phyloP scores from a whole-genome alignment of 148 eudicot species.

The Salicornia ramosissima region DNA sequence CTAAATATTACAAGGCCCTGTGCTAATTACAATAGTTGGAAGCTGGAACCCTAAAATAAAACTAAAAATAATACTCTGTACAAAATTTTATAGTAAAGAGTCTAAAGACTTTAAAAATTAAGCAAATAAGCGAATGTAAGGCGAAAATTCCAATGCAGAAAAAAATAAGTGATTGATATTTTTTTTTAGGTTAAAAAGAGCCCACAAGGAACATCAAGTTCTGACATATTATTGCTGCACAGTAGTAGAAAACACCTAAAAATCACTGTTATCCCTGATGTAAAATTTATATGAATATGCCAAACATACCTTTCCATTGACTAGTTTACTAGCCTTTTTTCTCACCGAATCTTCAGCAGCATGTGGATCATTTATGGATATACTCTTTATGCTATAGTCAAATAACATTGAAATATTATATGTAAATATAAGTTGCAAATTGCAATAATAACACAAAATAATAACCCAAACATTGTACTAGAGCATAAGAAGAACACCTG shows the following conservation, averaged over 20 bases:
- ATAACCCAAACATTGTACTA: conserved; percentile 1
- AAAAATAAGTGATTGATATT: neutral
- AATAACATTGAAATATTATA: conserved; percentile 6
- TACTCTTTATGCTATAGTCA: conserved; percentile 50
- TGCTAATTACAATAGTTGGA: too few relatives aligned
- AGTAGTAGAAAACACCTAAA: neutral
- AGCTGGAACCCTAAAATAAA: too few relatives aligned
- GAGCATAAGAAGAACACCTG: conserved; percentile 37
- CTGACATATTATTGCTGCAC: neutral
- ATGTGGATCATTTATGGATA: conserved; percentile 64
- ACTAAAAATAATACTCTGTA: too few relatives aligned
- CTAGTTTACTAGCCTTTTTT: conserved; percentile 58
- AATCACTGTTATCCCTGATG: neutral
- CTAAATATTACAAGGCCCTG: too few relatives aligned
- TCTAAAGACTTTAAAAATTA: too few relatives aligned
- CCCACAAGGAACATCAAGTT: neutral
- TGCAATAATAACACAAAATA: neutral
- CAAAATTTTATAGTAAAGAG: too few relatives aligned
- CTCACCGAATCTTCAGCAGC: conserved; percentile 36
- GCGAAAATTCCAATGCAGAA: too few relatives aligned
- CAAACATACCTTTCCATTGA: conserved; percentile 59
- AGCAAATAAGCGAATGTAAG: too few relatives aligned
- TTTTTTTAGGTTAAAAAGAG: neutral
- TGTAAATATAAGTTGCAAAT: neutral
- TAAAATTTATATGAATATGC: neutral